Evolutionary conservation across 2,329 filamentous ascomycete genomes (phyloP), one percentile per base, ranked within the genome.

Genomic region (Rhinocladiella mackenziei): DNA sequence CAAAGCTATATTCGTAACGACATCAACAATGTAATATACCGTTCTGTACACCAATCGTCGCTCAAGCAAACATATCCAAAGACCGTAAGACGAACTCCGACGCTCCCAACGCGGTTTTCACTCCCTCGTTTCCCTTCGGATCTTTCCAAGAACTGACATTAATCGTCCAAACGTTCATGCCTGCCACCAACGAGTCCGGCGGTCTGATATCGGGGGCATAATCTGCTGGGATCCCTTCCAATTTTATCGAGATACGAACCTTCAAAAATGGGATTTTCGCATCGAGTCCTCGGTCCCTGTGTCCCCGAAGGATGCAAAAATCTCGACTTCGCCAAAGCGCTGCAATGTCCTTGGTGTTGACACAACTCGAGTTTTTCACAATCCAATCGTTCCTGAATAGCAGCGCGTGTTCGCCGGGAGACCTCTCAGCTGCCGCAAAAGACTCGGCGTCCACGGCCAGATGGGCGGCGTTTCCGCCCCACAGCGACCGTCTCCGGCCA

Each of bases 161-260:
- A 19, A 47, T 47, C n/a, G 43, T 47, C 43, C 43, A 47, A 9
- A 47, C 33, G 18, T 47, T 42, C 43, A 47, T 47, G 7, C 43
- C 43, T 2, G 43, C 23, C 20, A 13, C 11, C n/a, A 37, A 28
- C 8, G 32, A 30, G 10, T 23, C 14, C 2, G 38, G 43, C n/a
- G 32, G 38, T 17, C 37, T 37, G 7, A 26, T 20, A n/a, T n/a
- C n/a, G n/a, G 10, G 30, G 5, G 38, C 11, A 17, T 42, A 32
- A 13, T 33, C 32, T 17, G n/a, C 5, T 3, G 31, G 28, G 9
- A 42, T 15, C 9, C 5, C 19, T 26, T 47, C 37, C 31, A 42
- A 15, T n/a, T 18, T 18, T 3, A 47, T 26, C n/a, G 33, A 26
- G 7, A 47, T 23, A 11, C 31, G 43, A 8, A 47, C 18, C 14